phyloP scores from a whole-genome alignment of 2,329 filamentous ascomycete genomes.

The Fusarium setosum region DNA sequence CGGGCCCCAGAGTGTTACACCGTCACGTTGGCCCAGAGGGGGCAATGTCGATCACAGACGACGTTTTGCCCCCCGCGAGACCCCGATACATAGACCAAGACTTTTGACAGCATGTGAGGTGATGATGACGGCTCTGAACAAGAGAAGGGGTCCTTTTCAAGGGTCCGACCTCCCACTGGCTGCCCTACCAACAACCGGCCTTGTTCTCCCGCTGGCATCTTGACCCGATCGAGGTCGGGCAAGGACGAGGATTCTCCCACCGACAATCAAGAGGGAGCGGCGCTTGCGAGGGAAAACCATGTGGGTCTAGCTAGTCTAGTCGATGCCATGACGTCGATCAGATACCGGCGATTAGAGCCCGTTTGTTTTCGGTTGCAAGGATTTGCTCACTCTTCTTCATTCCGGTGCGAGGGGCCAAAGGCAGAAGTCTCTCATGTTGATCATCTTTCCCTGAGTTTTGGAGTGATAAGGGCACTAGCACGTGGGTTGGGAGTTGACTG shows the following conservation, averaged over 20 bases:
- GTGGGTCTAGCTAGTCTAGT: slow-evolving; percentile 20
- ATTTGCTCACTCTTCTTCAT: slow-evolving; percentile 17
- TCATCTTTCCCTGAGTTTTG: slow-evolving; percentile 13
- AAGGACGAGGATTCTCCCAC: slow-evolving; percentile 20
- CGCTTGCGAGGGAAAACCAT: slow-evolving; percentile 21
- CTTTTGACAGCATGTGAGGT: slow-evolving; percentile 2
- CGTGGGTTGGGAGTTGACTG: slow-evolving; percentile 12
- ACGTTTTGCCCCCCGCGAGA: slow-evolving; percentile 3
- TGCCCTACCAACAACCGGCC: slow-evolving; percentile 12
- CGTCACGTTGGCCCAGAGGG: slow-evolving; percentile 17
- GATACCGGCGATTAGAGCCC: slow-evolving; percentile 19
- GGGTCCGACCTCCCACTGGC: slow-evolving; percentile 27
- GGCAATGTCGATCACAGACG: slow-evolving; percentile 27
- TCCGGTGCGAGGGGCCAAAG: slow-evolving; percentile 4
- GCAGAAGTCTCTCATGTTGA: slow-evolving; percentile 25
- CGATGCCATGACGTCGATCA: slow-evolving; percentile 40
- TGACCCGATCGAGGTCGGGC: slow-evolving; percentile 7
- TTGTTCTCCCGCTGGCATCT: slow-evolving; percentile 10
- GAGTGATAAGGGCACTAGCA: slow-evolving; percentile 14
- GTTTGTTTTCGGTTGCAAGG: slow-evolving; percentile 22
- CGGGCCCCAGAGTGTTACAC: slow-evolving; percentile 19
- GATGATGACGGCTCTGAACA: slow-evolving; percentile 19
- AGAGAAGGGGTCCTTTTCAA: slow-evolving; percentile 22
- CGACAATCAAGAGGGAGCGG: slow-evolving; percentile 3
- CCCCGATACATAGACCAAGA: not conserved